phyloP scores from a whole-genome alignment of 2,329 filamentous ascomycete species.

The Aspergillus sp. region DNA sequence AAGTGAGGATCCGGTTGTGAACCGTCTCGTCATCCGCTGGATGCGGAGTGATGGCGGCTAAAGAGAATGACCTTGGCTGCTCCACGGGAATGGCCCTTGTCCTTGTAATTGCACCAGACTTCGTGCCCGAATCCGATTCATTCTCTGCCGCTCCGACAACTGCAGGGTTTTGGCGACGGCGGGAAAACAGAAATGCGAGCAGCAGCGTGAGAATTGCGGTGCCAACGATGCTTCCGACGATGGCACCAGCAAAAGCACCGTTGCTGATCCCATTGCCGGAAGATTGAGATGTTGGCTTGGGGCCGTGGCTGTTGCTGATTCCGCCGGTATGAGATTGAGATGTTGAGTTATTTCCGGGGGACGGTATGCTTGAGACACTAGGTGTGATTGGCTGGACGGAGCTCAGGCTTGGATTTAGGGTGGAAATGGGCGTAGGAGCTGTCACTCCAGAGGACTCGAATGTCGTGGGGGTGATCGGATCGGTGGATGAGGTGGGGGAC shows the following conservation, averaged over 20 bases:
- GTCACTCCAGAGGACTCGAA: not conserved
- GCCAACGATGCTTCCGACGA: constrained; percentile 24
- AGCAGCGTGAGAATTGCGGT: constrained; percentile 21
- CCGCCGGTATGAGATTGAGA: not conserved
- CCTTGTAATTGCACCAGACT: not conserved
- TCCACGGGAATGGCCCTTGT: not conserved
- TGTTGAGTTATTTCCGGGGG: not conserved
- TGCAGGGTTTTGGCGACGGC: constrained; percentile 9
- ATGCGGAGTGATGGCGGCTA: constrained; percentile 21
- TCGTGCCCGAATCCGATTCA: not conserved
- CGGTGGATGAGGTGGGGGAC: too few relatives aligned
- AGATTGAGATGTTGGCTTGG: not conserved
- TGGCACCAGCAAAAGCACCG: constrained; percentile 23
- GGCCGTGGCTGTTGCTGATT: too few relatives aligned
- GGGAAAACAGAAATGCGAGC: constrained; percentile 20
- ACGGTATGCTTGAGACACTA: not conserved
- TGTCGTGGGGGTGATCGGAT: not conserved
- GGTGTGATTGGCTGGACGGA: not conserved
- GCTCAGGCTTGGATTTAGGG: not conserved
- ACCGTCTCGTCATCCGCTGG: constrained; percentile 32
- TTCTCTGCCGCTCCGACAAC: not conserved
- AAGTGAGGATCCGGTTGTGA: constrained; percentile 21
- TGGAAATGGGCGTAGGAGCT: not conserved
- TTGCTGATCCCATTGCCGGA: constrained; percentile 8
- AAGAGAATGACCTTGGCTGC: not conserved